Base-by-base conservation (phyloP, 2,329 filamentous ascomycete genomes). In the Venturiaceae sp. region DNA sequence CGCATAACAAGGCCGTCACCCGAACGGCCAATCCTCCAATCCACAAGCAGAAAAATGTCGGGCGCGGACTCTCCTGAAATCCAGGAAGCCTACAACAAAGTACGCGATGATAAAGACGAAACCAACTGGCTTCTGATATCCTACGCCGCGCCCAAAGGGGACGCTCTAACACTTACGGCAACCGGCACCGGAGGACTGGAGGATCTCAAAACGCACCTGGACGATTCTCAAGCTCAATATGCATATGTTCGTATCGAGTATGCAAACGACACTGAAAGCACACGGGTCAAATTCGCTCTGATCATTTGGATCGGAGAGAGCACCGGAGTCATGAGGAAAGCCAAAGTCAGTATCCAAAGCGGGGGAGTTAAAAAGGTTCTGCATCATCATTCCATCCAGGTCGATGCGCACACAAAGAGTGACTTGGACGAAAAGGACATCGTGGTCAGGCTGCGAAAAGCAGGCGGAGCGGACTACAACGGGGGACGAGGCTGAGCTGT, bases 401-500 rank as follows among this genome's bases (percentile, higher is more conserved):
- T 88, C 54, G 83, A 86, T 65, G 82, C 83, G 2, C 74, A 76
- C 61, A 82, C 86, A 64, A 77, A 74, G 70, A 71, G 72, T 30
- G 85, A 88, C 66, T 69, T 88, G 58, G 79, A 81, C 19, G 82
- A 84, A 71, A 73, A 75, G 62, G 83, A 85, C 21, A 78, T 88
- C 55, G 82, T 87, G 16, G 69, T 77, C 61, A 73, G 80, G 66
- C 71, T 87, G 71, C 75, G 85, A 69, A 85, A 82, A 74, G 84
- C 81, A 3, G 85, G 85, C 58, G 85, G 85, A 33, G 85, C 85
- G 16, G 85, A 88, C 71, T 88, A 87, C 77, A 85, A 87, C 11
- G 52, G 52, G 19, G 52, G 52, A n/a, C 30, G 52, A 37, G 52
- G 52, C 32, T 53, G 34, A 37, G 32, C n/a, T 11, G 11, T 37